A percentile compares a stretch with the other conserved stretches of the same genome.
Conservation (phyloP, 495 filamentous ascomycete genomes). For the Hamigera avellanea region DNA sequence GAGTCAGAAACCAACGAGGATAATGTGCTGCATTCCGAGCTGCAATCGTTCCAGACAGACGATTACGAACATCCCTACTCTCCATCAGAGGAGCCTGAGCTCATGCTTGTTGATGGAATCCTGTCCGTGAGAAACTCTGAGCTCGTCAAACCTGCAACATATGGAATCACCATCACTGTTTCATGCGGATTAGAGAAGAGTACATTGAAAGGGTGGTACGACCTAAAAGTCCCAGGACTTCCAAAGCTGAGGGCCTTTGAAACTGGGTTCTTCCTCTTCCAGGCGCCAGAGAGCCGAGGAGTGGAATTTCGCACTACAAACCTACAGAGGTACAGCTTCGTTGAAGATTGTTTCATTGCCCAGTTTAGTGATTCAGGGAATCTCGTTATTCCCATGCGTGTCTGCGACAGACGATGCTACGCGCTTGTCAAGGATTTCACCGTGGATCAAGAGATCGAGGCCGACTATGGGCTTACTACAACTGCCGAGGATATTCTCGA, state of each 20-base stretch:
- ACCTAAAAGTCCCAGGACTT: constrained; percentile 20
- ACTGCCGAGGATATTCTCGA: not conserved
- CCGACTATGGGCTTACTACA: constrained; percentile 1
- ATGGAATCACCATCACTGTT: constrained; percentile 13
- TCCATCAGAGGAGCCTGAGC: constrained; percentile 5
- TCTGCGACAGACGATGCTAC: constrained; percentile 16
- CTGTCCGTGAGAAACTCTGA: constrained; percentile 12
- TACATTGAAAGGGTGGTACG: constrained; percentile 16
- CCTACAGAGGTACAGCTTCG: constrained; percentile 13
- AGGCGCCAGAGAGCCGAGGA: constrained; percentile 13
- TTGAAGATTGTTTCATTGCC: constrained; percentile 24
- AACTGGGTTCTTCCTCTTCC: constrained; percentile 21
- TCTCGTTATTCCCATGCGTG: constrained; percentile 19
- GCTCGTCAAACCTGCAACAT: constrained; percentile 6
- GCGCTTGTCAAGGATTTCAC: constrained; percentile 22
- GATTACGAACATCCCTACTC: too few species aligned
- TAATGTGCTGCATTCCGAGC: too few species aligned
- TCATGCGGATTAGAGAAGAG: constrained; percentile 9
- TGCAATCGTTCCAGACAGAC: too few species aligned
- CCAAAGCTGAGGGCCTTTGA: constrained; percentile 13
- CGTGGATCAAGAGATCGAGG: constrained; percentile 18
- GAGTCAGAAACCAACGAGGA: too few species aligned
- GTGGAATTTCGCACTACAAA: constrained; percentile 24
- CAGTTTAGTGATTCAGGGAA: constrained; percentile 16
- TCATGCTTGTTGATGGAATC: constrained; percentile 11